These are phyloP conservation scores for Aspergillus vadensis DNA, from an alignment of 2,329 filamentous ascomycete species.

Conservation along the genomic window DNA sequence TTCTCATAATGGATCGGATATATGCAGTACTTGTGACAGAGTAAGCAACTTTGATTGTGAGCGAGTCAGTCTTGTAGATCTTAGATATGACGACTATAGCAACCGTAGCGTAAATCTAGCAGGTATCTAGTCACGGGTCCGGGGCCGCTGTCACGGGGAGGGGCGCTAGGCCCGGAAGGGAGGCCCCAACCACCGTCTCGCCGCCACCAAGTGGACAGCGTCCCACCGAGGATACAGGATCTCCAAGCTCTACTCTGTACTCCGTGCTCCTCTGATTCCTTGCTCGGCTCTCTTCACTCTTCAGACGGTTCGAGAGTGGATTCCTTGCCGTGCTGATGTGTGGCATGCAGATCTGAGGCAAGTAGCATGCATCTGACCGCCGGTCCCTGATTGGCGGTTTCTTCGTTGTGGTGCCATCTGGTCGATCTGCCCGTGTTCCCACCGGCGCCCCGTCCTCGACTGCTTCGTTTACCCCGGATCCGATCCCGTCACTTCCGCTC, in stretches of 20 bases:
- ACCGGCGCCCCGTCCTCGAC: slow-evolving; percentile 7
- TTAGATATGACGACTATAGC: too few relatives aligned
- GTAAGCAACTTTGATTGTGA: too few relatives aligned
- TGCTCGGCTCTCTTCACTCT: neutral
- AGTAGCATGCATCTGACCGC: slow-evolving; percentile 6
- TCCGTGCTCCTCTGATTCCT: neutral
- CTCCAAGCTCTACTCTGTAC: neutral
- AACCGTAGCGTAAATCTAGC: neutral
- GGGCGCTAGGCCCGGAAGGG: neutral
- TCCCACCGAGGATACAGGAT: neutral
- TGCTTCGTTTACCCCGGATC: slow-evolving; percentile 17
- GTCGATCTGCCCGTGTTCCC: slow-evolving; percentile 16
- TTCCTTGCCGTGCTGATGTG: neutral
- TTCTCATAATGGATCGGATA: too few relatives aligned
- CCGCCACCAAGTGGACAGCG: slow-evolving; percentile 1
- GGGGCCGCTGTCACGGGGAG: neutral
- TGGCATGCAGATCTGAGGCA: neutral
- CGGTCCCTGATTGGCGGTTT: slow-evolving; percentile 18
- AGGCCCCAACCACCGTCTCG: neutral
- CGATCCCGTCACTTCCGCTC: slow-evolving; percentile 14
- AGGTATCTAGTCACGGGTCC: neutral
- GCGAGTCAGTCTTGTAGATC: too few relatives aligned
- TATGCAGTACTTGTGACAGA: too few relatives aligned
- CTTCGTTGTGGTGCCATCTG: slow-evolving; percentile 10
- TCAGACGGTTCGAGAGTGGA: neutral